Evolutionary conservation across 2,329 filamentous ascomycete genomes (phyloP), one percentile per base, ranked within the genome.

Genomic region (Pseudogymnoascus sp.): DNA sequence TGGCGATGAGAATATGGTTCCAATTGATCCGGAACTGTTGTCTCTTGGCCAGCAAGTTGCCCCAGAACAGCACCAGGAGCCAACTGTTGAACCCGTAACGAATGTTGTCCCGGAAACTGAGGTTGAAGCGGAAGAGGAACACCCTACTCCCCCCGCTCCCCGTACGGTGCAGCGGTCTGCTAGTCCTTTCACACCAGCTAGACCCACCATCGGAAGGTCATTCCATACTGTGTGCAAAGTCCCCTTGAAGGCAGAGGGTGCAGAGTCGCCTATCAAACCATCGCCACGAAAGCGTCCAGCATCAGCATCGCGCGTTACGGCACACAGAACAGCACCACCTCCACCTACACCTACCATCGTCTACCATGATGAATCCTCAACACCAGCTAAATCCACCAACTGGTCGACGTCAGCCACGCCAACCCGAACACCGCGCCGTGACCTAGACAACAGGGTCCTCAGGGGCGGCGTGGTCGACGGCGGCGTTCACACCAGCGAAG

Each of bases 401-500:
- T 86, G 83, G 83, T 83, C 83, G 3, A 79, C 76, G 0, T 72
- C 80, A 33, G 83, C 78, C 12, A 86, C 83, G 0, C 84, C 84
- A 2, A 80, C 80, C 2, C 80, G 81, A 37, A 85, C 83, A 21
- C 81, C 83, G 18, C 80, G 81, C 5, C 77, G 77, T 1, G 80
- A 86, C 61, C 67, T 86, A 8, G 77, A 85, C 66, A 74, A 79
- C 3, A 71, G 73, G 0, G 73, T 89, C 3, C 79, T 93, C 2
- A 81, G 82, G 18, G 91, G 91, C 1, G 89, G 87, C 14, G 84
- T 91, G 2, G 89, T 95, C 4, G 91, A 87, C 71, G 89, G 95
- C 1, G 91, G 96, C 73, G 90, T 96, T 2, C 85, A 91, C 71
- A 93, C 90, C 0, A 89, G 84, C 7, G 89, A 95, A 69, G 91